These are phyloP conservation scores for Boletus patriciae DNA, from an alignment of 768 basidiomycete species.

Conservation along the genomic window DNA sequence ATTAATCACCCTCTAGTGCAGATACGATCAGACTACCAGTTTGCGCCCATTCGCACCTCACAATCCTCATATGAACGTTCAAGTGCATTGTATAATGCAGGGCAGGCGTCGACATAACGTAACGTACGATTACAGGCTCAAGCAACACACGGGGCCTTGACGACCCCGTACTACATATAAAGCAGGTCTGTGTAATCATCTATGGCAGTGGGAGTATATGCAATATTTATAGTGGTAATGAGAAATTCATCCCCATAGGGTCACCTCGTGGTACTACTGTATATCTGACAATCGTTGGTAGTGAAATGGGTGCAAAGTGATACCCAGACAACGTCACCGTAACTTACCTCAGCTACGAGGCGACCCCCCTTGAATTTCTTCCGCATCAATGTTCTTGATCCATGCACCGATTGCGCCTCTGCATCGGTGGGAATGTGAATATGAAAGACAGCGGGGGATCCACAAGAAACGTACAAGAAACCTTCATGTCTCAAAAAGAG, in stretches of 20 bases:
- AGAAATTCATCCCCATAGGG: slow-evolving; percentile 18
- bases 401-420: slow-evolving; percentile 96
- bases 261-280: slow-evolving; percentile 35
- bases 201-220: slow-evolving; percentile 22
- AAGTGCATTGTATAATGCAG: slow-evolving; percentile 10
- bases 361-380: slow-evolving; percentile 21
- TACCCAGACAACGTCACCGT: background rate
- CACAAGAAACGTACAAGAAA: slow-evolving; percentile 72
- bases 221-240: slow-evolving; percentile 28
- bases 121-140: slow-evolving; percentile 18
- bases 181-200: slow-evolving; percentile 7
- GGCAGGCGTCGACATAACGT: slow-evolving; percentile 16
- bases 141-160: slow-evolving; percentile 4
- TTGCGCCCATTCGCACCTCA: background rate
- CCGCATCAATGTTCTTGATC: slow-evolving; percentile 89
- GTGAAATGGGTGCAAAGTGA: slow-evolving; percentile 10
- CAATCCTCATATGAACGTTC: background rate
- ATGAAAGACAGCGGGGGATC: background rate
- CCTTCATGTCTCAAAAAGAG: slow-evolving; percentile 97
- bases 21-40: background rate
- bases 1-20: slow-evolving; percentile 1
- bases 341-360: slow-evolving; percentile 11
- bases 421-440: slow-evolving; percentile 7
- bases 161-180: slow-evolving; percentile 14
- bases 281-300: slow-evolving; percentile 3